phyloP scores from a whole-genome alignment of 1,284 basidiomycete genomes.

The Volvariella surrecta region DNA sequence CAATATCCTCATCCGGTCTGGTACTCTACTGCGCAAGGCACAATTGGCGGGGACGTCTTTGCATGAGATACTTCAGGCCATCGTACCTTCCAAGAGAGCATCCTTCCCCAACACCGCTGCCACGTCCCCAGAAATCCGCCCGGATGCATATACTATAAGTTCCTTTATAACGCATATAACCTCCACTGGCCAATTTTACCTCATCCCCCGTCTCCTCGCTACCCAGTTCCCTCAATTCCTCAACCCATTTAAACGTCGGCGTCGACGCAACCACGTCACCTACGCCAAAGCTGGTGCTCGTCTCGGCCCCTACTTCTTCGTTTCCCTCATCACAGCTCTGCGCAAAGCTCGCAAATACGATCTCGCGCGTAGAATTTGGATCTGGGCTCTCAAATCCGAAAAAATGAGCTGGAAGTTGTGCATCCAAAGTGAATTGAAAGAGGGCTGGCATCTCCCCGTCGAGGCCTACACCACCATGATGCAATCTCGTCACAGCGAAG shows the following conservation, averaged over 20 bases:
- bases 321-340: conserved; percentile 50
- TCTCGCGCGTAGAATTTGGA: conserved; percentile 57
- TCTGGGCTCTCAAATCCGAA: conserved; percentile 47
- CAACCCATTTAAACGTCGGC: conserved; percentile 20
- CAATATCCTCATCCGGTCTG: conserved; percentile 49
- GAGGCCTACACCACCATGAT: conserved; percentile 69
- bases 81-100: background rate
- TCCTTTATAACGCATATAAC: conserved; percentile 45
- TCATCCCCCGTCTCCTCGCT: conserved; percentile 37
- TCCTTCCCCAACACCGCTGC: too few species aligned
- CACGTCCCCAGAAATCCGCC: too few species aligned
- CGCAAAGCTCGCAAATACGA: conserved; percentile 45
- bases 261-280: conserved; percentile 3
- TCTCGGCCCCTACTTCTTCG: conserved; percentile 53
- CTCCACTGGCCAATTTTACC: conserved; percentile 36
- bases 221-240: conserved; percentile 46
- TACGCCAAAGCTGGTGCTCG: conserved; percentile 32
- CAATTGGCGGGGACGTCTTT: conserved; percentile 31
- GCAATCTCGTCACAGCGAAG: conserved; percentile 17
- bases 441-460: conserved; percentile 55
- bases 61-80: background rate
- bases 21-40: conserved; percentile 40
- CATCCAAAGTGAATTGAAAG: conserved; percentile 3
- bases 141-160: conserved; percentile 27
- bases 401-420: conserved; percentile 32